These are phyloP conservation scores for Verticillium isaacii DNA, from an alignment of 2,329 filamentous ascomycete species.

Conservation along the genomic window DNA sequence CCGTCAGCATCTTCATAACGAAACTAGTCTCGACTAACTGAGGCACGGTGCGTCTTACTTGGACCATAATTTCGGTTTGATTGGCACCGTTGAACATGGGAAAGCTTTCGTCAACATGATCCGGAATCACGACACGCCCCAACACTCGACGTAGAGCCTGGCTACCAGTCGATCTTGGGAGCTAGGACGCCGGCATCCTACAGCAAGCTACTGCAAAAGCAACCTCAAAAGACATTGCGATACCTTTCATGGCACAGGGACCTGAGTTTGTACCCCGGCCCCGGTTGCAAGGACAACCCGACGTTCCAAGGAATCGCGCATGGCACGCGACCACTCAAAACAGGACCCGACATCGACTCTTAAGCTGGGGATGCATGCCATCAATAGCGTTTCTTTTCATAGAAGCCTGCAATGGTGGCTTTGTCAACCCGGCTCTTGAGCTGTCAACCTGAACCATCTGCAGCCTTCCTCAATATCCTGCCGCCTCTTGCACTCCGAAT, in stretches of 20 bases:
- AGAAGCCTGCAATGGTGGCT: neutral
- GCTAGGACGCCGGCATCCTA: too few species aligned
- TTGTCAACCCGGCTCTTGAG: neutral
- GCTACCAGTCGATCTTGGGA: too few species aligned
- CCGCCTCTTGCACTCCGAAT: neutral
- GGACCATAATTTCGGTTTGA: too few species aligned
- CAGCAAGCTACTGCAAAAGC: too few species aligned
- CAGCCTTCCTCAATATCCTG: neutral
- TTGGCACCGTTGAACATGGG: too few species aligned
- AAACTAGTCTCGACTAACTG: too few species aligned
- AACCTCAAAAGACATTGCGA: too few species aligned
- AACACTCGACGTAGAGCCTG: too few species aligned
- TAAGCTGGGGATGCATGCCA: neutral
- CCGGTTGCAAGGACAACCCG: neutral
- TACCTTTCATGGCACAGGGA: neutral
- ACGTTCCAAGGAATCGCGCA: neutral
- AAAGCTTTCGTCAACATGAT: too few species aligned
- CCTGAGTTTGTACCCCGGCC: neutral
- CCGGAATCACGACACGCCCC: too few species aligned
- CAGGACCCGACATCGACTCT: neutral
- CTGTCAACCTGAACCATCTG: neutral
- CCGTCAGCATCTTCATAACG: too few species aligned
- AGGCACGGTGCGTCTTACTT: too few species aligned
- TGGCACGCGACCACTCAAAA: neutral
- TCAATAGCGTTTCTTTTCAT: neutral